A percentile compares a stretch with the other conserved stretches of the same genome.
These are phyloP conservation scores for Mycocentrospora acerina DNA, from an alignment of 2,329 filamentous ascomycete species.

Conservation along the genomic window DNA sequence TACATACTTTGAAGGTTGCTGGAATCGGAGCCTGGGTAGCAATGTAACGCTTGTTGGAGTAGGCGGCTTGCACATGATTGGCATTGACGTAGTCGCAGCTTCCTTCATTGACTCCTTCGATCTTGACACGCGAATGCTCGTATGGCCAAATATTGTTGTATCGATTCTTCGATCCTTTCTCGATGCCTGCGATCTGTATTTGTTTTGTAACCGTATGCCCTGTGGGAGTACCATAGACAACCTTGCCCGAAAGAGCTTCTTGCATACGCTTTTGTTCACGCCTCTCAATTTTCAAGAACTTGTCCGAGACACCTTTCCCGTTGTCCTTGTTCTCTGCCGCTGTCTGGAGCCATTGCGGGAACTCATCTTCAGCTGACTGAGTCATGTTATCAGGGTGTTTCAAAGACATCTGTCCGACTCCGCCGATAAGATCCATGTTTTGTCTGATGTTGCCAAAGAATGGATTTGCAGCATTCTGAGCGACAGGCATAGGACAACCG, in stretches of 20 bases:
- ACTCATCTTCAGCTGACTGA: slow-evolving; percentile 48
- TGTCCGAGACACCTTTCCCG: slow-evolving; percentile 78
- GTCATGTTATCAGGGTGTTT: slow-evolving; percentile 59
- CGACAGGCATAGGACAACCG: slow-evolving; percentile 77
- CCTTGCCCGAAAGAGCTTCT: slow-evolving; percentile 67
- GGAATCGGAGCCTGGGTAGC: slow-evolving; percentile 93
- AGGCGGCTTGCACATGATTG: slow-evolving; percentile 76
- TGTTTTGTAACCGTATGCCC: slow-evolving; percentile 44
- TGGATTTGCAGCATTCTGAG: slow-evolving; percentile 71
- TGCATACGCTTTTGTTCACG: slow-evolving; percentile 92
- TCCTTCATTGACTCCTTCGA: slow-evolving; percentile 67
- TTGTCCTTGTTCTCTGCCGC: slow-evolving; percentile 68
- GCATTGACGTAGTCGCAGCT: slow-evolving; percentile 95
- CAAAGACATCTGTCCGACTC: slow-evolving; percentile 77
- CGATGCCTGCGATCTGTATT: slow-evolving; percentile 84
- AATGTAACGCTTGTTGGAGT: slow-evolving; percentile 91
- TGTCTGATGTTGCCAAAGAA: slow-evolving; percentile 97
- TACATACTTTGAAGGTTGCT: slow-evolving; percentile 80
- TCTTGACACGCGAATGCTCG: slow-evolving; percentile 84
- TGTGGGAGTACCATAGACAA: slow-evolving; percentile 54
- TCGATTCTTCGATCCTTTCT: slow-evolving; percentile 91
- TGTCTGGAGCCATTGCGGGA: slow-evolving; percentile 77
- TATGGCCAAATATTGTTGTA: slow-evolving; percentile 99
- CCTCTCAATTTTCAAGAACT: slow-evolving; percentile 81
- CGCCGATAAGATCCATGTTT: slow-evolving; percentile 91